phyloP scores from a whole-genome alignment of 1,139 yeast genomes.

The Magnusiomyces suaveolens region DNA sequence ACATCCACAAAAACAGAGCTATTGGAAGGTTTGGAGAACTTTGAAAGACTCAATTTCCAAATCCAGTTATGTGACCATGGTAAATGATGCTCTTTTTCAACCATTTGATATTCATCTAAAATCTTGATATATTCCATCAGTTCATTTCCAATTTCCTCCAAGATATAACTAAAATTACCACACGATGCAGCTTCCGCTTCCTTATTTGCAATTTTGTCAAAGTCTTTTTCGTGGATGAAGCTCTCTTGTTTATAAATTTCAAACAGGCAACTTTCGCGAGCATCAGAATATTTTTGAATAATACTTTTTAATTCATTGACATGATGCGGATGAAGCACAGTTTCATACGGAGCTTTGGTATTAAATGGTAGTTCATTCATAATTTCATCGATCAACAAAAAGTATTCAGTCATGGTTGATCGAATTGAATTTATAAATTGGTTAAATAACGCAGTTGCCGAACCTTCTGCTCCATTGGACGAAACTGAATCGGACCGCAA shows the following conservation, averaged over 20 bases:
- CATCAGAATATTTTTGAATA: constrained; percentile 43
- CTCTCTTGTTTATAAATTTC: constrained; percentile 51
- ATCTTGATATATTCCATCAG: constrained; percentile 41
- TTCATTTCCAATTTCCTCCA: constrained; percentile 56
- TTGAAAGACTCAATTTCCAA: constrained; percentile 33
- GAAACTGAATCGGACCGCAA: too few relatives aligned
- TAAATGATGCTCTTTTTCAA: constrained; percentile 22
- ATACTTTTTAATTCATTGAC: constrained; percentile 46
- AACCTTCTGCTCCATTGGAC: neutral
- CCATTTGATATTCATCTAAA: constrained; percentile 38
- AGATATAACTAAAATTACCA: constrained; percentile 63
- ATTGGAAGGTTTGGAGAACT: too few relatives aligned
- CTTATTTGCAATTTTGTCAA: constrained; percentile 48
- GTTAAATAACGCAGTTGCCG: constrained; percentile 45
- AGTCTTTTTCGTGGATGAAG: constrained; percentile 32
- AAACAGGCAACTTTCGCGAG: constrained; percentile 49
- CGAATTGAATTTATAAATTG: constrained; percentile 58
- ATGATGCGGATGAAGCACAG: constrained; percentile 37
- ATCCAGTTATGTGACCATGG: constrained; percentile 43
- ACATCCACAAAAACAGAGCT: constrained; percentile 5
- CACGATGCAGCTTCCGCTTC: constrained; percentile 78
- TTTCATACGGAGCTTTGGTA: constrained; percentile 29
- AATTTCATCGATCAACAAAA: constrained; percentile 48
- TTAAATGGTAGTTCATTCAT: constrained; percentile 53
- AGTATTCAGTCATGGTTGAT: constrained; percentile 60